Conservation (phyloP, 2,329 filamentous ascomycete species). For the Scedosporium minutisporum region DNA sequence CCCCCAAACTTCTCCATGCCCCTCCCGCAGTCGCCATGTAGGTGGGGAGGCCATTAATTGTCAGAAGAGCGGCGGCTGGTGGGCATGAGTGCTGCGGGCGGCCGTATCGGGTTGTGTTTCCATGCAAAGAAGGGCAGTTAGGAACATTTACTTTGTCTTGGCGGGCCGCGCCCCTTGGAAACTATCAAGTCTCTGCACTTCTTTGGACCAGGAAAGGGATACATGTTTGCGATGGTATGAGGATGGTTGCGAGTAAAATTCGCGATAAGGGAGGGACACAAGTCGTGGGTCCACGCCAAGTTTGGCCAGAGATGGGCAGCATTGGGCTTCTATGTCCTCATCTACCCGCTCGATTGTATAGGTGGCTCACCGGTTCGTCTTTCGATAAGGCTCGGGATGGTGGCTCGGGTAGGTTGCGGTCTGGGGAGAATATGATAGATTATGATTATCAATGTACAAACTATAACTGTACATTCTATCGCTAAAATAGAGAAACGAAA, state of each 20-base stretch:
- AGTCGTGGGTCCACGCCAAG: not conserved
- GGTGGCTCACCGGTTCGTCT: not conserved
- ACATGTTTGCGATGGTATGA: not conserved
- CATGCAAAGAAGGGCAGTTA: not conserved
- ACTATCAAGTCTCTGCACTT: no score
- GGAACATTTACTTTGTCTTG: not conserved
- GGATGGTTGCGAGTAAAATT: not conserved
- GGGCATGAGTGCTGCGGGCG: not conserved
- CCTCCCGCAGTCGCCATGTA: not conserved
- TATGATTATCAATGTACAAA: constrained; percentile 4
- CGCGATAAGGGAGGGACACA: not conserved
- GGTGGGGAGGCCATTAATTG: not conserved
- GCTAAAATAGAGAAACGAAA: constrained; percentile 7
- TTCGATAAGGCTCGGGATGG: not conserved
- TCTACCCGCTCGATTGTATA: not conserved
- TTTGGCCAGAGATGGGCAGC: no score
- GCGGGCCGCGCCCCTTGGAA: not conserved
- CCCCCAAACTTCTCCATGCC: not conserved
- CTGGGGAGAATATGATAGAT: not conserved
- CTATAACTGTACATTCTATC: constrained; percentile 13
- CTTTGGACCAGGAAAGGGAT: not conserved
- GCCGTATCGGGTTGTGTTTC: constrained; percentile 1
- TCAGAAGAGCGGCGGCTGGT: not conserved
- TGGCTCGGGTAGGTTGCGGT: not conserved
- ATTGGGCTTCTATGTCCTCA: no score